Conservation (phyloP, 2,329 filamentous ascomycete genomes). For the Monosporascus sp. region DNA sequence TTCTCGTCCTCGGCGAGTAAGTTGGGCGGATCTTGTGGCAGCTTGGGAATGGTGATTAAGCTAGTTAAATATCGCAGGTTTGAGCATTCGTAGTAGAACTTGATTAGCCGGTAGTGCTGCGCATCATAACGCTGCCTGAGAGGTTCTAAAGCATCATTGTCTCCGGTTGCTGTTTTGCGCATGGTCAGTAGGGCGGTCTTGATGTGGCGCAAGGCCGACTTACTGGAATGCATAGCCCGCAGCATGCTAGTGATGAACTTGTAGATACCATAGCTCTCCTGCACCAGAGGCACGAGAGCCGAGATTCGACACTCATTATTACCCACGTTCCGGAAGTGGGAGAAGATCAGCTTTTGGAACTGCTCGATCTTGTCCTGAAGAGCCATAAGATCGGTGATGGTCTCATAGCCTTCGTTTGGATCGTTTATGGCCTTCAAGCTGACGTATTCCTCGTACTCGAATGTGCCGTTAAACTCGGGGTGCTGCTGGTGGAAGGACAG, state of each 20-base stretch:
- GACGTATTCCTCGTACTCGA: conserved; percentile 98
- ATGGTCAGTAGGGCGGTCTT: conserved; percentile 15
- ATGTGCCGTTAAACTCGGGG: conserved; percentile 96
- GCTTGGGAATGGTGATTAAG: conserved; percentile 90
- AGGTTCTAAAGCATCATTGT: conserved; percentile 86
- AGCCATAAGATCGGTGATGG: conserved; percentile 92
- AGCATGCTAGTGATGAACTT: conserved; percentile 99
- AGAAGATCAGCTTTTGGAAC: conserved; percentile 98
- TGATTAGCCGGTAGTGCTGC: conserved; percentile 91
- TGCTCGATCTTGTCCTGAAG: conserved; percentile 97
- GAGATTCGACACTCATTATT: conserved; percentile 98
- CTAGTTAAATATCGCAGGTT: conserved; percentile 95
- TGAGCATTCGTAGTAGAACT: conserved; percentile 99
- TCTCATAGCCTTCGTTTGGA: conserved; percentile 96
- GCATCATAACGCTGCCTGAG: conserved; percentile 86
- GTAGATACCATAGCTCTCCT: conserved; percentile 98
- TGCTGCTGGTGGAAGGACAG: conserved; percentile 95
- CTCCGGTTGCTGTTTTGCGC: conserved; percentile 64
- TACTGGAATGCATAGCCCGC: conserved; percentile 92
- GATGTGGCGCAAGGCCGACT: conserved; percentile 25
- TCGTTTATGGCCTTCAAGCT: conserved; percentile 97
- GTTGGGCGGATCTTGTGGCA: conserved; percentile 90
- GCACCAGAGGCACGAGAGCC: conserved; percentile 84
- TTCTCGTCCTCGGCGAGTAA: conserved; percentile 79
- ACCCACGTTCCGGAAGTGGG: conserved; percentile 83